Percentiles rank a stretch among this genome's conserved stretches.
Evolutionary conservation across 176 grass and related monocot species (phyloP).

Genomic region (Elymus sibiricus): DNA sequence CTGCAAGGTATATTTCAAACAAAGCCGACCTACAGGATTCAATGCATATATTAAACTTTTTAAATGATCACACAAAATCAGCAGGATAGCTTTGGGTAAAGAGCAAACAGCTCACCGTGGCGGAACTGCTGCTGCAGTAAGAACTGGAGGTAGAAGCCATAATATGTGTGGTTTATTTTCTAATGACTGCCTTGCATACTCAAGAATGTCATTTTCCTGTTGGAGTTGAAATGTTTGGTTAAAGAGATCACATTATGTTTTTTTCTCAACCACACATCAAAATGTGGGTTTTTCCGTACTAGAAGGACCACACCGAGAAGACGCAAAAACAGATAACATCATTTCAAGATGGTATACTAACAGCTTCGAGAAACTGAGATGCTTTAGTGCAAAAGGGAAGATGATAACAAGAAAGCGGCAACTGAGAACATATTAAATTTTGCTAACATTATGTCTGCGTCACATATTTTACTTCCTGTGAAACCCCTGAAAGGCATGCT

Average conservation of each 20-base stretch:
- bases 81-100: slow-evolving; percentile 20
- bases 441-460: not conserved
- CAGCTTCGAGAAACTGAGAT: not conserved
- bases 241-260: not conserved
- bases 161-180: slow-evolving; percentile 53
- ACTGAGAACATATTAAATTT: not conserved
- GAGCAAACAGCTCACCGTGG: slow-evolving; percentile 38
- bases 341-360: not conserved
- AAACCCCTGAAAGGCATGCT: not conserved
- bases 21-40: slow-evolving; percentile 51
- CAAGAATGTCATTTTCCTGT: slow-evolving; percentile 81
- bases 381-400: not conserved
- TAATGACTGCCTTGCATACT: slow-evolving; percentile 48
- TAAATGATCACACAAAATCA: not conserved
- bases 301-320: not conserved
- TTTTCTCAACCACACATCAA: not conserved
- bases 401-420: not conserved
- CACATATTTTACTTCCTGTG: slow-evolving; percentile 3
- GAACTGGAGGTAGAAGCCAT: slow-evolving; percentile 73
- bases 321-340: not conserved
- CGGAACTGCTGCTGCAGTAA: slow-evolving; percentile 51
- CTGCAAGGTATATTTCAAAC: slow-evolving; percentile 65
- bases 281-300: not conserved
- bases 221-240: slow-evolving; percentile 24
- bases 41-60: slow-evolving; percentile 7